Conservation (phyloP, 2,329 filamentous ascomycete species). For the Lasiodiplodia citricola region DNA sequence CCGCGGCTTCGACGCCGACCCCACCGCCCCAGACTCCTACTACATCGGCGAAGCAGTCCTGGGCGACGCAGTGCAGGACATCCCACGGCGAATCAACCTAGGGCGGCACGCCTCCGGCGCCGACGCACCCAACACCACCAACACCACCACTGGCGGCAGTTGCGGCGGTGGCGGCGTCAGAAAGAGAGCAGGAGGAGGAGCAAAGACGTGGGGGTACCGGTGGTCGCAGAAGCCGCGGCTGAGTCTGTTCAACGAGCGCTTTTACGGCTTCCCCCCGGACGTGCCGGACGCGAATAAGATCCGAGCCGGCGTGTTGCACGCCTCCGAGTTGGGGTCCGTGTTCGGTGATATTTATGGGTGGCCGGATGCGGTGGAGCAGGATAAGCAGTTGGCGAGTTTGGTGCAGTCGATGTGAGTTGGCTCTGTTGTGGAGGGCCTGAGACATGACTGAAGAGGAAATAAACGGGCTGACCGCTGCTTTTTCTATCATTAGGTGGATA, state of each 20-base stretch:
- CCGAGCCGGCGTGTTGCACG: conserved; percentile 6
- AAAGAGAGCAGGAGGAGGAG: background rate
- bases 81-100: background rate
- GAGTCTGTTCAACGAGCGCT: background rate
- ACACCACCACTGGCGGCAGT: background rate
- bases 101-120: background rate
- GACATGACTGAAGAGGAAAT: background rate
- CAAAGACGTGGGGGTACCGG: conserved; percentile 16
- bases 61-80: conserved; percentile 5
- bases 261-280: background rate
- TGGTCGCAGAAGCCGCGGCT: conserved; percentile 8
- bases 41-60: conserved; percentile 19
- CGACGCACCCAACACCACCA: background rate
- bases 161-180: no score
- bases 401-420: conserved; percentile 19
- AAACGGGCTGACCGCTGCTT: background rate
- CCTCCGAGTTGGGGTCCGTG: conserved; percentile 17
- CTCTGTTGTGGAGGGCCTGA: background rate
- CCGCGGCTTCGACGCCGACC: conserved; percentile 19
- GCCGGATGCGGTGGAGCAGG: background rate
- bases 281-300: background rate
- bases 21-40: conserved; percentile 9
- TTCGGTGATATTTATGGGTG: conserved; percentile 3
- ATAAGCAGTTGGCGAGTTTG: background rate
- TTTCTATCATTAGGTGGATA: conserved; percentile 8